A percentile compares a stretch with the other conserved stretches of the same genome.
Conservation (phyloP, 495 filamentous ascomycete species). For the Penicillium paradoxum region DNA sequence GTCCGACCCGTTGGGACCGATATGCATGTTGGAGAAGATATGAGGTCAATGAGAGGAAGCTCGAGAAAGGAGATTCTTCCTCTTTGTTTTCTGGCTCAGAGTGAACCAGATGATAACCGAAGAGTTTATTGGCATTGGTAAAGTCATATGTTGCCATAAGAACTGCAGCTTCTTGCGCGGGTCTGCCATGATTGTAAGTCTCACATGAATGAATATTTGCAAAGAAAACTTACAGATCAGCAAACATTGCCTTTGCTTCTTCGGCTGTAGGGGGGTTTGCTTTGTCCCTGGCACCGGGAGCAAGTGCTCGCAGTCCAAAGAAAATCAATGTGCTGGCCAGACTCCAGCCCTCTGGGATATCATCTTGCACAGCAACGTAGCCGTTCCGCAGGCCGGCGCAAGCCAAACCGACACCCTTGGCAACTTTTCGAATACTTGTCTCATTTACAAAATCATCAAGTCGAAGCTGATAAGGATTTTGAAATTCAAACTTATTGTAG, state of each 20-base stretch:
- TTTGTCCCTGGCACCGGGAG: constrained; percentile 58
- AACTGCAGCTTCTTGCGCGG: constrained; percentile 69
- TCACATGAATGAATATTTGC: neutral
- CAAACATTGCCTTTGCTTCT: constrained; percentile 73
- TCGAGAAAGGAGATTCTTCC: constrained; percentile 69
- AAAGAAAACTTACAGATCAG: constrained; percentile 48
- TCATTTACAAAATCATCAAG: constrained; percentile 99
- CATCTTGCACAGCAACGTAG: constrained; percentile 88
- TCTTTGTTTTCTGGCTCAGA: constrained; percentile 55
- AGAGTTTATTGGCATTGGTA: constrained; percentile 89
- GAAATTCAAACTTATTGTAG: constrained; percentile 99
- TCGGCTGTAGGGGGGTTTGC: constrained; percentile 55
- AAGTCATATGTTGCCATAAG: constrained; percentile 90
- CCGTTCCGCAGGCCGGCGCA: constrained; percentile 61
- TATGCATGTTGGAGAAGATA: constrained; percentile 93
- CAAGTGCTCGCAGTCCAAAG: constrained; percentile 75
- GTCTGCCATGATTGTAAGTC: constrained; percentile 49
- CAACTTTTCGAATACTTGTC: constrained; percentile 73
- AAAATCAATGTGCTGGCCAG: constrained; percentile 73
- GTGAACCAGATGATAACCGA: constrained; percentile 78
- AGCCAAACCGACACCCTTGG: constrained; percentile 64
- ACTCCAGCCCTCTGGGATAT: constrained; percentile 87
- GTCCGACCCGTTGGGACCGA: constrained; percentile 66
- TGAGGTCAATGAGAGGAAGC: constrained; percentile 82
- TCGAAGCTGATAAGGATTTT: constrained; percentile 91